Base-by-base conservation (phyloP, 352 stramenopile genomes). In the Elongisporangium senticosum region DNA sequence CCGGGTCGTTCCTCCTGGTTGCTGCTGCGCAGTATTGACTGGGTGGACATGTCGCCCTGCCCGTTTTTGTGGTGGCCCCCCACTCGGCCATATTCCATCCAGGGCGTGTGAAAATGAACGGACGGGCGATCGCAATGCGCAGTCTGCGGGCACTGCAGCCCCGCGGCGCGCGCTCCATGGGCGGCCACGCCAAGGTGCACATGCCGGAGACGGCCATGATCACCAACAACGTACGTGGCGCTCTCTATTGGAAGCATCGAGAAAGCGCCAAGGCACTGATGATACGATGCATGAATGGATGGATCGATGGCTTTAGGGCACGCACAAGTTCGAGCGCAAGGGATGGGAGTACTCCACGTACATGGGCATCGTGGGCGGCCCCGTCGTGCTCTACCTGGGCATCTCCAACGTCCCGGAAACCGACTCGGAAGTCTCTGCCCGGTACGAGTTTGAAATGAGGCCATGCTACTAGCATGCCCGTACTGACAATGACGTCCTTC, bases 131-230 rank as follows among this genome's bases (percentile, higher is more conserved):
- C 28, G 28, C 51, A 53, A 39, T 54, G 43, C 68, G 68, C 55
- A 63, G 49, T 55, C 28, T 75, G 20, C 63, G 68, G 40, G 61
- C 70, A 40, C 63, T 81, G 55, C 63, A 61, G 33, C 65, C 68
- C 58, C 74, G 82, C 56, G 59, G 69, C 63, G 57, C 63, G 56
- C 74, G 74, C 64, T 53, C 55, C 65, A 88, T 92, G 65, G 74
- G 77, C 51, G 81, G 59, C 48, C 64, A 74, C 47, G 61, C 47
- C 62, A 80, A 84, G 60, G 72, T 91, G 54, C 71, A 85, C 65
- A 93, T 93, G 81, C 79, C 85, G 0, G 85, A 95, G 81, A 95
- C 83, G 2, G 76, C 85, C 47, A 95, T 95, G 85, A 63, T 95
- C 57, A 93, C 83, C 37, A 90, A 89, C 69, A 90, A 95, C 64